These are phyloP conservation scores for Carallia brachiata DNA, from an alignment of 345 rosid genomes.

Conservation along the genomic window DNA sequence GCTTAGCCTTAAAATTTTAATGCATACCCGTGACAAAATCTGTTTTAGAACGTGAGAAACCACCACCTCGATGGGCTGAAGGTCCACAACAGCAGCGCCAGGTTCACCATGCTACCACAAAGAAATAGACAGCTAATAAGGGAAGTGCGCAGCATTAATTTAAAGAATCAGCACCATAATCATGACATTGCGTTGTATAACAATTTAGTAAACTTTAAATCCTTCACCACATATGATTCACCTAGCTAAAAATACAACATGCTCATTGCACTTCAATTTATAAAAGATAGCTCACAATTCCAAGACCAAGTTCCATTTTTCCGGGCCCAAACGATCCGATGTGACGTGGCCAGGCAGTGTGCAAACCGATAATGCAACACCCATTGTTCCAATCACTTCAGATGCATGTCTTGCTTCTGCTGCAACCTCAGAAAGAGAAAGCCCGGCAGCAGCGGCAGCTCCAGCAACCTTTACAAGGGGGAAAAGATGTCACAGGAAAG, in stretches of 20 bases:
- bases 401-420: slow-evolving; percentile 78
- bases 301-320: slow-evolving; percentile 97
- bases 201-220: too few relatives aligned
- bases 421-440: slow-evolving; percentile 70
- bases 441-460: slow-evolving; percentile 91
- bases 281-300: slow-evolving; percentile 65
- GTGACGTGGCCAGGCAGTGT: slow-evolving; percentile 87
- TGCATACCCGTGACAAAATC: slow-evolving; percentile 72
- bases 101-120: slow-evolving; percentile 78
- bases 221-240: background rate
- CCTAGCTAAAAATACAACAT: background rate
- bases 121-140: background rate
- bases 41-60: slow-evolving; percentile 84
- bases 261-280: background rate
- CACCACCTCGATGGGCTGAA: slow-evolving; percentile 82
- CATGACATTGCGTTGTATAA: too few relatives aligned
- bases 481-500: slow-evolving; percentile 12
- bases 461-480: slow-evolving; percentile 66
- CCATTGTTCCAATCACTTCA: slow-evolving; percentile 92
- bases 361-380: slow-evolving; percentile 87
- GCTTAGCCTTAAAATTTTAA: slow-evolving; percentile 13
- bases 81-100: slow-evolving; percentile 87
- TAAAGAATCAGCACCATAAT: slow-evolving; percentile 7
- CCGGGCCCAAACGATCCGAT: slow-evolving; percentile 82
- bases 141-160: background rate